Conservation (phyloP, 2,329 filamentous ascomycete genomes). For the Coniochaeta sp. region DNA sequence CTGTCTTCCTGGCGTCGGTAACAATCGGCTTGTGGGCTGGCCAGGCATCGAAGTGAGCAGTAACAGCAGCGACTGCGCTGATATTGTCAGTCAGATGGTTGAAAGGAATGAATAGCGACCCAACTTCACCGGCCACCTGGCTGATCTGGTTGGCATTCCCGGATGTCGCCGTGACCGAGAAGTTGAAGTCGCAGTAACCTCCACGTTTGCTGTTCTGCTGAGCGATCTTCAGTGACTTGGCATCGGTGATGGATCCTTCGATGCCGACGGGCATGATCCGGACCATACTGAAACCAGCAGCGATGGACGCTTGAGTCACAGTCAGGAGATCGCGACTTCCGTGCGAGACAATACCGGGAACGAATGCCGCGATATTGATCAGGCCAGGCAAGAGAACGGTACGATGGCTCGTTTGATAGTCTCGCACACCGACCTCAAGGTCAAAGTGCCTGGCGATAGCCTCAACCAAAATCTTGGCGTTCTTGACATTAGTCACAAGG, state of each 20-base stretch:
- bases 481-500: slow-evolving; percentile 97
- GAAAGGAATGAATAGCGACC: slow-evolving; percentile 76
- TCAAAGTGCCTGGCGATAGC: slow-evolving; percentile 86
- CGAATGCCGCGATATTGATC: slow-evolving; percentile 74
- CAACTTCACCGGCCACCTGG: slow-evolving; percentile 64
- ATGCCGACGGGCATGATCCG: slow-evolving; percentile 70
- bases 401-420: slow-evolving; percentile 86
- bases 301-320: slow-evolving; percentile 66
- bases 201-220: slow-evolving; percentile 63
- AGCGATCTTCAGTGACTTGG: slow-evolving; percentile 61
- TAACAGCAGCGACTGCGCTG: slow-evolving; percentile 74
- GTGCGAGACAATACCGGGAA: slow-evolving; percentile 60
- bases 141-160: slow-evolving; percentile 69
- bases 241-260: slow-evolving; percentile 65
- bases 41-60: slow-evolving; percentile 72
- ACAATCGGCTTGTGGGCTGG: slow-evolving; percentile 71
- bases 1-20: slow-evolving; percentile 73
- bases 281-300: slow-evolving; percentile 73
- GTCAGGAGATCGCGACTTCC: slow-evolving; percentile 60
- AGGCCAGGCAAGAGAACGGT: slow-evolving; percentile 66
- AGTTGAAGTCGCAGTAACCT: slow-evolving; percentile 71
- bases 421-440: slow-evolving; percentile 72
- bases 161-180: slow-evolving; percentile 68
- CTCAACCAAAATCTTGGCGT: slow-evolving; percentile 94
- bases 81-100: slow-evolving; percentile 77